Evolutionary conservation across 345 rosid genomes (phyloP), one percentile per base, ranked within the genome.

Genomic region (Schrenkiella parvula): DNA sequence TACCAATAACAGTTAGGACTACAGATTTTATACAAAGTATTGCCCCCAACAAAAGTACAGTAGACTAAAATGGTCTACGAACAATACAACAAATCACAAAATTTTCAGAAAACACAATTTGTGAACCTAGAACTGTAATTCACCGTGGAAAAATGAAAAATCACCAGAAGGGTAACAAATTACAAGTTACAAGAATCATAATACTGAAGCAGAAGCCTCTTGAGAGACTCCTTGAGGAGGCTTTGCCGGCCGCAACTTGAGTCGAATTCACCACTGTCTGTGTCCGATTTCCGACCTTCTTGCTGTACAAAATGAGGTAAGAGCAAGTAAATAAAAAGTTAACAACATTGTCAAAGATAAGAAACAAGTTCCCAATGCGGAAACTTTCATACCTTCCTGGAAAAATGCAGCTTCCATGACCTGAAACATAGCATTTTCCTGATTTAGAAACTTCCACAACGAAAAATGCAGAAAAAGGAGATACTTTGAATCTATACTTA

Each of bases 371-470:
- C 4, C 15, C 2, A 39, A 17, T 37, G 38, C n/a, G 5, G 64
- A 3, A 51, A 22, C 12, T 38, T 65, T 35, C 83, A 77, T 80
- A 93, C 98, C 98, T 93, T 82, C 98, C 98, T 5, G 92, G 95
- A 84, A 91, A 93, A 74, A 82, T 79, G 85, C 98, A 93, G 83
- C 82, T 85, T 66, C 91, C 97, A 72, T 86, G 97, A 82, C 97
- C 98, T 93, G 86, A 22, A 63, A 64, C 43, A 55, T 46, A 42
- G 3, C 46, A 59, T 41, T 8, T 46, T 15, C 9, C 17, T 0
- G 23, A 4, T 34, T 72, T 43, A 51, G 19, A 42, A 39, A 13
- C n/a, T 56, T 50, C 2, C 14, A 29, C 26, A 4, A 28, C 0
- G 60, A 50, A 31, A 51, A 3, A n/a, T 0, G 0, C 1, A 0